Evolutionary conservation across 2,329 filamentous ascomycete genomes (phyloP).

Genomic region (Knufia petricola): DNA sequence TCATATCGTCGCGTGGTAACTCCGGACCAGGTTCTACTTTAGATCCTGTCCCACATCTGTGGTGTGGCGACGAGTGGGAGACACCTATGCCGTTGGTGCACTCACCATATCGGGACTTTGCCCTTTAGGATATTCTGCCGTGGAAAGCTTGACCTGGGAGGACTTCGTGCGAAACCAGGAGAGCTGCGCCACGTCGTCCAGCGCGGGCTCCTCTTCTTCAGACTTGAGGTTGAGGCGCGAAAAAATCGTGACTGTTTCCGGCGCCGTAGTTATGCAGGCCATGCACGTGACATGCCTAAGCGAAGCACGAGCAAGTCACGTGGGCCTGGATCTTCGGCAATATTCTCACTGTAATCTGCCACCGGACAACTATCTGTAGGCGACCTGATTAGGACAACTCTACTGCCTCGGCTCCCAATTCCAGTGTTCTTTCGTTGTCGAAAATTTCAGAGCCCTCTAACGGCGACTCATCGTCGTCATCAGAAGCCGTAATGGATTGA

Average conservation of each 20-base stretch:
- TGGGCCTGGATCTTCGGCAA: too few species aligned
- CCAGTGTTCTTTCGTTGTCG: too few species aligned
- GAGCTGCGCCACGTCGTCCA: slow-evolving; percentile 11
- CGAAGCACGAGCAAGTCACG: too few species aligned
- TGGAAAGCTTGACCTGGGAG: background rate
- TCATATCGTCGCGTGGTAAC: background rate
- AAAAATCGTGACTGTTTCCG: slow-evolving; percentile 4
- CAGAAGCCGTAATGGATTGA: too few species aligned
- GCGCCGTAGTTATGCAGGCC: slow-evolving; percentile 10
- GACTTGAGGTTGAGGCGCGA: slow-evolving; percentile 13
- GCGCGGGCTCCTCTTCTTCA: slow-evolving; percentile 10
- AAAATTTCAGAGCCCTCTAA: too few species aligned
- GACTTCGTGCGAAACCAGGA: slow-evolving; percentile 1
- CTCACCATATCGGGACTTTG: background rate
- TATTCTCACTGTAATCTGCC: too few species aligned
- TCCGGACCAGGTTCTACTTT: background rate
- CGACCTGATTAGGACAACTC: too few species aligned
- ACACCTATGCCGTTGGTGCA: background rate
- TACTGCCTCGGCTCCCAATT: too few species aligned
- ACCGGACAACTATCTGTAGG: too few species aligned
- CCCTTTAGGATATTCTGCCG: background rate
- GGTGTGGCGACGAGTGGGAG: too few species aligned
- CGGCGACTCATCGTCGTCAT: too few species aligned
- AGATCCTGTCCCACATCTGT: background rate
- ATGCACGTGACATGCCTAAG: slow-evolving; percentile 12